Evolutionary conservation across 2,329 filamentous ascomycete genomes (phyloP).

Genomic region (Byssothecium circinans): DNA sequence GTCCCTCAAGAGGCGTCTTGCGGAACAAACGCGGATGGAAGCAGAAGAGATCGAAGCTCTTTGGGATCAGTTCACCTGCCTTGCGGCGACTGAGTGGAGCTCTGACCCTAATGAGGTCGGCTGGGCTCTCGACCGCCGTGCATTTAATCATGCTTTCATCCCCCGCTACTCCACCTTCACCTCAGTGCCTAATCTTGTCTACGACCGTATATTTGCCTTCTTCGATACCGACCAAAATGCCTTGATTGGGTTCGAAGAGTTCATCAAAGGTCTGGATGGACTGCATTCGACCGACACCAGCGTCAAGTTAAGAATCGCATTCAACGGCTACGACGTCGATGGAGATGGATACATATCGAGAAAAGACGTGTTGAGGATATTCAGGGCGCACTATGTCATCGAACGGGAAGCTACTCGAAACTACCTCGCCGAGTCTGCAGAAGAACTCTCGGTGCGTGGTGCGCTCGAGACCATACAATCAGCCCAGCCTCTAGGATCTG

Average conservation of each 20-base stretch:
- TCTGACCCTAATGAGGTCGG: slow-evolving; percentile 76
- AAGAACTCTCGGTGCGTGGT: slow-evolving; percentile 68
- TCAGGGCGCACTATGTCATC: slow-evolving; percentile 87
- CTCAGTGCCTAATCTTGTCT: slow-evolving; percentile 82
- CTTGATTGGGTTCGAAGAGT: slow-evolving; percentile 90
- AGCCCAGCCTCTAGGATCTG: slow-evolving; percentile 50
- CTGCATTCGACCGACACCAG: slow-evolving; percentile 54
- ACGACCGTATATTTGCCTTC: slow-evolving; percentile 95
- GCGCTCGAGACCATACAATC: slow-evolving; percentile 46
- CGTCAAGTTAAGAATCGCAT: slow-evolving; percentile 60
- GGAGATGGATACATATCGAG: slow-evolving; percentile 82
- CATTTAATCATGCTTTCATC: slow-evolving; percentile 88
- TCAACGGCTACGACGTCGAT: slow-evolving; percentile 89
- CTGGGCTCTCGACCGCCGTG: slow-evolving; percentile 86
- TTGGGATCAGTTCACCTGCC: slow-evolving; percentile 95
- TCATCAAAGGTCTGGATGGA: slow-evolving; percentile 76
- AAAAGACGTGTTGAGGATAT: slow-evolving; percentile 86
- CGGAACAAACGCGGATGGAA: slow-evolving; percentile 59
- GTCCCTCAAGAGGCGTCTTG: slow-evolving; percentile 64
- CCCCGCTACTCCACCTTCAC: slow-evolving; percentile 79
- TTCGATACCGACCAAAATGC: slow-evolving; percentile 91
- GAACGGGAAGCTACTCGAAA: slow-evolving; percentile 89
- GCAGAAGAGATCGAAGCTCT: slow-evolving; percentile 86
- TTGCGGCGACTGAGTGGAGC: slow-evolving; percentile 82
- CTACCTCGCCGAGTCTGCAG: slow-evolving; percentile 72